A percentile compares a stretch with the other conserved stretches of the same genome.
Evolutionary conservation across 768 basidiomycete species (phyloP).

Genomic region (Lactarius quietus): DNA sequence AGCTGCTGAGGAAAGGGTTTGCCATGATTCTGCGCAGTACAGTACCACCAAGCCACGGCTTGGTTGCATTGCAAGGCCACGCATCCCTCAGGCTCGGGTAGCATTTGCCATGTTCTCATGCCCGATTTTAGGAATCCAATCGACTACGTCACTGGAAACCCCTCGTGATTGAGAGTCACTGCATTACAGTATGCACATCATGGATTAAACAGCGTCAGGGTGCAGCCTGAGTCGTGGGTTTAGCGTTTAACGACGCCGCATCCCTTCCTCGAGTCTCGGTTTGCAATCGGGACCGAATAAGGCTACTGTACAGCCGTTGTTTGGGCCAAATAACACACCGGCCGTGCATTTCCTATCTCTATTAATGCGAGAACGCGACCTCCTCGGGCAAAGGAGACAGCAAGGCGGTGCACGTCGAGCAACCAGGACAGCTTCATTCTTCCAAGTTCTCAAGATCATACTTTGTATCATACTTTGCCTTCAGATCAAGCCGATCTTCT

Average conservation of each 20-base stretch:
- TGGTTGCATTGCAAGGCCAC: conserved; percentile 7
- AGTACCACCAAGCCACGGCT: neutral
- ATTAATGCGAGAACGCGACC: conserved; percentile 3
- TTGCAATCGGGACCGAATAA: conserved; percentile 5
- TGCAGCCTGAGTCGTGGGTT: neutral
- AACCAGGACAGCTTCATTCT: neutral
- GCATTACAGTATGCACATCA: neutral
- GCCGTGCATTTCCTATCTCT: neutral
- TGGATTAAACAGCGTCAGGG: neutral
- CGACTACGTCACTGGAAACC: conserved; percentile 1
- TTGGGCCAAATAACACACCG: neutral
- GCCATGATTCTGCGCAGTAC: conserved; percentile 10
- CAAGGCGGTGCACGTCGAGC: neutral
- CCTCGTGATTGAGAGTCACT: neutral
- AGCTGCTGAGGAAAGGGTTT: conserved; percentile 1
- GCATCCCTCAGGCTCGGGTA: neutral
- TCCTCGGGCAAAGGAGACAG: neutral
- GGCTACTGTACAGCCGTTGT: neutral
- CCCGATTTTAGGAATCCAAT: conserved; percentile 7
- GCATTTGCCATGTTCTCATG: conserved; percentile 6
- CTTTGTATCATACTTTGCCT: too few relatives aligned
- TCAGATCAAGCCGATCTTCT: neutral
- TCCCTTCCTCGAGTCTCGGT: neutral
- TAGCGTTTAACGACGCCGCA: neutral
- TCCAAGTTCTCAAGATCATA: neutral